Base-by-base conservation (phyloP, 2,329 filamentous ascomycete species). In the Claviceps monticola region DNA sequence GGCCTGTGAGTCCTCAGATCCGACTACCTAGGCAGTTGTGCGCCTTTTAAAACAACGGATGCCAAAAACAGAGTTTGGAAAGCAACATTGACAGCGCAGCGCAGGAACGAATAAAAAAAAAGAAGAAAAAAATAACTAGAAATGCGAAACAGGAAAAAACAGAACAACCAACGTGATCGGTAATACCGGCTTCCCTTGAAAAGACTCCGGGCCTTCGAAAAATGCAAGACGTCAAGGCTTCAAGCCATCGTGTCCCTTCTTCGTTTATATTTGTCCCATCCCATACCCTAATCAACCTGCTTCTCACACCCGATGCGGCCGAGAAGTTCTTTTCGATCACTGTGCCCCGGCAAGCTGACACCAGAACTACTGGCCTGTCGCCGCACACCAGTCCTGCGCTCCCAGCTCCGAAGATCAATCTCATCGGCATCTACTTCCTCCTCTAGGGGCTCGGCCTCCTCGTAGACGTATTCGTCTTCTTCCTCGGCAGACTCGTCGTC, bases 261-360 rank as follows among this genome's bases (percentile, higher is more conserved):
- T 39, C 36, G 1, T 48, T 26, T 39, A 6, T 21, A 37, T 21
- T 37, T n/a, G 5, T 23, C 46, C 36, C 13, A 41, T 41, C 5
- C 42, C 17, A 34, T 42, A 44, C 38, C 48, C 60, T 60, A 70
- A 19, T 80, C 76, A 51, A 80, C 73, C 62, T 80, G 84, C 73
- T 88, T 88, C 66, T 89, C 85, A 65, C 87, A 93, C 48, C 87
- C 87, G 61, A 93, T 93, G 50, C 87, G 75, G 45, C 86, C 85
- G 50, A 93, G 74, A 57, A 93, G 71, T 65, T 90, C 87, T 72
- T 91, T 93, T 59, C 83, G 78, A 65, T 88, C 84, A 59, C 82
- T 83, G 65, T 84, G 82, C 23, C 84, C 79, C 17, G 80, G 78
- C 51, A 88, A 74, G 60, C 82, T 85, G 60, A 86, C 79, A 47